A percentile compares a stretch with the other conserved stretches of the same genome.
These are phyloP conservation scores for Phyllosticta paracitricarpa DNA, from an alignment of 2,329 filamentous ascomycete species.

Conservation along the genomic window DNA sequence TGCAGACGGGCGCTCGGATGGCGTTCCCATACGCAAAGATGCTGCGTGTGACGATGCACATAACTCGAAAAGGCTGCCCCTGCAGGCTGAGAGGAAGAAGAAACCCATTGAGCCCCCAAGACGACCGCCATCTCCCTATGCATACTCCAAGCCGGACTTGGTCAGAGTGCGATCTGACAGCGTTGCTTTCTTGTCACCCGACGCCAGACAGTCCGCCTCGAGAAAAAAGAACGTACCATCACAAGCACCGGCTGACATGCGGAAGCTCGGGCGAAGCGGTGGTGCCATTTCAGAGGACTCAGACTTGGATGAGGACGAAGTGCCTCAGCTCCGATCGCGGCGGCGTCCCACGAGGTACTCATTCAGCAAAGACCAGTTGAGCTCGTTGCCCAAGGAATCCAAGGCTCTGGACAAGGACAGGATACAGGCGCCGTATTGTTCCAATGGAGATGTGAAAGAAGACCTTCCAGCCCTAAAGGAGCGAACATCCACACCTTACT, in stretches of 20 bases:
- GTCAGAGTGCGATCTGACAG: constrained; percentile 23
- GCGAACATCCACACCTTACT: constrained; percentile 3
- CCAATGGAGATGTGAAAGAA: constrained; percentile 1
- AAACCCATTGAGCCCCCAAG: constrained; percentile 29
- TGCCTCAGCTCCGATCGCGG: constrained; percentile 19
- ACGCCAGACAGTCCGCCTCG: background rate
- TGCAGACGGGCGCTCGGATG: constrained; percentile 2
- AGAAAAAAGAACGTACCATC: background rate
- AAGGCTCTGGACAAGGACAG: background rate
- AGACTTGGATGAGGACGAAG: constrained; percentile 21
- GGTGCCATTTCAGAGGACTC: constrained; percentile 22
- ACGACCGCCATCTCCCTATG: constrained; percentile 37
- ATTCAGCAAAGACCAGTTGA: constrained; percentile 24
- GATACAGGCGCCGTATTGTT: constrained; percentile 1
- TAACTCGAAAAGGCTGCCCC: constrained; percentile 18
- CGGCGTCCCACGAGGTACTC: constrained; percentile 29
- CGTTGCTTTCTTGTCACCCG: constrained; percentile 29
- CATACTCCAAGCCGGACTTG: constrained; percentile 27
- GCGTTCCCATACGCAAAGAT: background rate
- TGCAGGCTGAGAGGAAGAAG: constrained; percentile 28
- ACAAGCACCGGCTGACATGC: background rate
- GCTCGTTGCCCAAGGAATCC: constrained; percentile 13
- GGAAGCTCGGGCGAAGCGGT: constrained; percentile 9
- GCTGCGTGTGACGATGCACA: constrained; percentile 5
- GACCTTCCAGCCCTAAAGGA: background rate